Evolutionary conservation across 2,329 filamentous ascomycete genomes (phyloP).

Genomic region (Fusarium citri): DNA sequence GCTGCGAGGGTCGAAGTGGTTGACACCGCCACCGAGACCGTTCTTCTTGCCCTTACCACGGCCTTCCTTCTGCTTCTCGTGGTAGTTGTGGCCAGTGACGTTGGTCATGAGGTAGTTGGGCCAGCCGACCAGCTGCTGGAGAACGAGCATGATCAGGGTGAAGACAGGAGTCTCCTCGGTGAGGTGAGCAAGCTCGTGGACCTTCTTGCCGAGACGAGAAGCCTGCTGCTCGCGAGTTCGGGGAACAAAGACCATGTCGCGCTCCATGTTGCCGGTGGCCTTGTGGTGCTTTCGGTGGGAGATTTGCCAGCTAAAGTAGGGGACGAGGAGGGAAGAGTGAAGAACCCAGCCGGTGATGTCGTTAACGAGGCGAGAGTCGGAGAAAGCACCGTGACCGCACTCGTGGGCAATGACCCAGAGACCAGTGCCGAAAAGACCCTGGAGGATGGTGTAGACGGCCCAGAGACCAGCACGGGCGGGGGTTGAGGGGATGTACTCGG

Average conservation of each 20-base stretch:
- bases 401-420: slow-evolving; percentile 98
- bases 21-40: slow-evolving; percentile 82
- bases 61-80: slow-evolving; percentile 90
- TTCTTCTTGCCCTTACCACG: slow-evolving; percentile 94
- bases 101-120: slow-evolving; percentile 91
- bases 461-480: slow-evolving; percentile 73
- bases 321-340: slow-evolving; percentile 89
- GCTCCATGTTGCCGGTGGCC: slow-evolving; percentile 95
- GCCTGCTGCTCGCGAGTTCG: slow-evolving; percentile 88
- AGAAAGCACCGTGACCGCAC: slow-evolving; percentile 97
- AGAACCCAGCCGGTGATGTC: slow-evolving; percentile 92
- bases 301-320: slow-evolving; percentile 99
- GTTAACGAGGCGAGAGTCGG: slow-evolving; percentile 89
- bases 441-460: slow-evolving; percentile 78
- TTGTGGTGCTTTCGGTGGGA: slow-evolving; percentile 99
- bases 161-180: slow-evolving; percentile 93
- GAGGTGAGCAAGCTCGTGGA: slow-evolving; percentile 87
- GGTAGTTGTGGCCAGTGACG: slow-evolving; percentile 95
- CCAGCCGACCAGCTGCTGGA: slow-evolving; percentile 94
- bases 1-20: slow-evolving; percentile 91
- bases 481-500: slow-evolving; percentile 80
- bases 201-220: slow-evolving; percentile 75
- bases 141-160: slow-evolving; percentile 78
- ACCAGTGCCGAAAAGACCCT: slow-evolving; percentile 93
- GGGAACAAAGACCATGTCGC: slow-evolving; percentile 99